Conservation (phyloP, 352 stramenopile genomes). For the Phytophthora podocarpi region DNA sequence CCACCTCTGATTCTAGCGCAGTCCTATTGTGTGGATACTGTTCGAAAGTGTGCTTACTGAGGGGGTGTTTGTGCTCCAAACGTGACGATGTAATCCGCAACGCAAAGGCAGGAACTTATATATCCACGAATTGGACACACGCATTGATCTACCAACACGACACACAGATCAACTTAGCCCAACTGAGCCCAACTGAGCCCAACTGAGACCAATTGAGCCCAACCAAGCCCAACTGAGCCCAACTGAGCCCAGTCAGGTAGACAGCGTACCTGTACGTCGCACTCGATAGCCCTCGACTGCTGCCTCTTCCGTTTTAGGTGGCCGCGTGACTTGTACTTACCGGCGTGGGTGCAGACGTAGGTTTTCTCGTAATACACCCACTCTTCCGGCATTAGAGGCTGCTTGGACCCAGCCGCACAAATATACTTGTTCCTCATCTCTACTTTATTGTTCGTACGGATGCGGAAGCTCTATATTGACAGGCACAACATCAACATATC, state of each 20-base stretch:
- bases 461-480: background rate
- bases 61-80: background rate
- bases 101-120: background rate
- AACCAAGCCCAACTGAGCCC: background rate
- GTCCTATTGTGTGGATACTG: background rate
- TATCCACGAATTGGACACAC: background rate
- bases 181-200: background rate
- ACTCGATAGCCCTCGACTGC: conserved; percentile 2
- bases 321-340: conserved; percentile 3
- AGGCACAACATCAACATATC: background rate
- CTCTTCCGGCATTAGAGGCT: background rate
- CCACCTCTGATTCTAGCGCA: background rate
- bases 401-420: background rate
- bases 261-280: conserved; percentile 1
- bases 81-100: background rate
- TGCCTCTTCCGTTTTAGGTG: conserved; percentile 12
- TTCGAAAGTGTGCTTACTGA: background rate
- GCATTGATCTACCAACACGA: conserved; percentile 8
- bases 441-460: conserved; percentile 16
- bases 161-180: too few species aligned
- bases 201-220: background rate
- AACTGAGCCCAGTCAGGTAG: background rate
- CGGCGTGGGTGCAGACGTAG: conserved; percentile 14
- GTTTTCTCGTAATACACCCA: conserved; percentile 16
- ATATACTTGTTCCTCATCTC: conserved; percentile 1